These are phyloP conservation scores for Geoglossum glabrum DNA, from an alignment of 495 filamentous ascomycete genomes.

Conservation along the genomic window DNA sequence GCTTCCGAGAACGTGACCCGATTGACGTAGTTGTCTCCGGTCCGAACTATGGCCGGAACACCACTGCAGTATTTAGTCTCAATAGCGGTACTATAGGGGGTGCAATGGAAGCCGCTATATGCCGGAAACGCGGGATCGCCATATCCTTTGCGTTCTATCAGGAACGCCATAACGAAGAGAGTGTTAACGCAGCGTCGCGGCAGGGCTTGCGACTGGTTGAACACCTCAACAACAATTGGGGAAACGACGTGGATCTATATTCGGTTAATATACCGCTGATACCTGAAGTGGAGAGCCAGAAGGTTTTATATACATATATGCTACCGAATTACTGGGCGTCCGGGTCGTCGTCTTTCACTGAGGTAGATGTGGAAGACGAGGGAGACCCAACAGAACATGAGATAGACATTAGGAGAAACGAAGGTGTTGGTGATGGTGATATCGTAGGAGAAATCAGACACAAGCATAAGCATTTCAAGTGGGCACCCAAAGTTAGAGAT, in stretches of 20 bases:
- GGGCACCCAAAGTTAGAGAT: constrained; percentile 73
- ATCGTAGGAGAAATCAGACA: constrained; percentile 18
- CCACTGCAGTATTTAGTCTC: constrained; percentile 78
- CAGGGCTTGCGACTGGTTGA: constrained; percentile 58
- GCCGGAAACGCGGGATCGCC: constrained; percentile 55
- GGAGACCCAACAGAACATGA: constrained; percentile 35
- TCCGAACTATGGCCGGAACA: constrained; percentile 90
- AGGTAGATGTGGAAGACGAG: constrained; percentile 39
- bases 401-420: constrained; percentile 25
- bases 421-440: constrained; percentile 11
- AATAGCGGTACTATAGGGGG: constrained; percentile 78
- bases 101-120: constrained; percentile 82
- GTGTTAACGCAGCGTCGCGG: constrained; percentile 53
- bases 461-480: constrained; percentile 77
- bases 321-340: constrained; percentile 71
- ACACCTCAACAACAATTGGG: constrained; percentile 57
- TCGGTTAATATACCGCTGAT: constrained; percentile 71
- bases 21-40: constrained; percentile 78
- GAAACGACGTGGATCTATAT: constrained; percentile 55
- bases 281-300: constrained; percentile 40
- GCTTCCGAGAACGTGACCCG: constrained; percentile 56
- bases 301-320: constrained; percentile 61
- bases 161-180: constrained; percentile 51
- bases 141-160: constrained; percentile 75
- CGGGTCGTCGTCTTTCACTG: constrained; percentile 73